Base-by-base conservation (phyloP, 352 stramenopile genomes). In the Phytopythium boreale region DNA sequence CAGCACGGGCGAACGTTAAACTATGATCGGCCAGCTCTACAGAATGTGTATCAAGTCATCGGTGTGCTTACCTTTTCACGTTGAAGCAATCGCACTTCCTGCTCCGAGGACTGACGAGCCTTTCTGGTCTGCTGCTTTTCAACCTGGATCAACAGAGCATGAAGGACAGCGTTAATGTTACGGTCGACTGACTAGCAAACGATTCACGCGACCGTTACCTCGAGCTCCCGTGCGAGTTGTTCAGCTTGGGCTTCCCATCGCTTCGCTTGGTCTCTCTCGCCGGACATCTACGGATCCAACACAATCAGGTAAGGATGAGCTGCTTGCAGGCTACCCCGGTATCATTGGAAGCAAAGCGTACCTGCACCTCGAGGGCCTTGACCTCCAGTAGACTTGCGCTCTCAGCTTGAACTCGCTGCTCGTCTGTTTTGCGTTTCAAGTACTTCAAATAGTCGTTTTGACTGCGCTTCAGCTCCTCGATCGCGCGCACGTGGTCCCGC, bases 371-470 rank as follows among this genome's bases (percentile, higher is more conserved):
- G 58, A 78, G 66, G 15, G 66, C 71, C 9, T 67, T 24, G 14
- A 77, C 52, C 8, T 63, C 62, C 10, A 75, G 65, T 11, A 70
- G 71, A n/a, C 66, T 70, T 17, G 71, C 64, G 44, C 68, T 52
- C 11, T 74, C 64, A 27, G 52, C 64, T 29, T 66, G 49, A 4
- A 29, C 52, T 50, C 74, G 65, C 10, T 75, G 24, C 0, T 80
- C 69, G 8, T 27, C 52, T 4, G 74, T 83, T 58, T 88, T 68
- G 50, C 79, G 80, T 53, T 88, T 69, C 34, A 89, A 50, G 34
- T 66, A 80, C 36, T 83, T 74, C 7, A 88, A 36, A 46, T 85
- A 85, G 19, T 64, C 69, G 27, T 53, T 71, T 55, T 91, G 82
- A 9, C 61, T 70, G 19, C 51, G 29, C 52, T 80, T 74, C 1